Base-by-base conservation (phyloP, 192 early-diverging fungal species). In the Linnemannia elongata region DNA sequence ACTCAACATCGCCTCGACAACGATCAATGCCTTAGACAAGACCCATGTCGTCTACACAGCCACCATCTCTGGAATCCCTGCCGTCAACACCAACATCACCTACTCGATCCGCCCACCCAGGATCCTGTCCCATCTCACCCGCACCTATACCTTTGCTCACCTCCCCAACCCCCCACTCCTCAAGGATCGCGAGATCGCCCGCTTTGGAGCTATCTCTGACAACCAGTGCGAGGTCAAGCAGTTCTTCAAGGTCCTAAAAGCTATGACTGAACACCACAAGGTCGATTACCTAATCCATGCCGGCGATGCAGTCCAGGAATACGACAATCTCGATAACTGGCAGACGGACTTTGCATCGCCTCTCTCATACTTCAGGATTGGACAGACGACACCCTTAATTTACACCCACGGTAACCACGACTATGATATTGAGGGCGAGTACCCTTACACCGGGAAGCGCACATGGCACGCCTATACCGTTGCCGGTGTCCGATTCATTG, bases 331-430 rank as follows among this genome's bases (percentile, higher is more conserved):
- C 33, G 88, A 88, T 52, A 93, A 95, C 76, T 96, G 95, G 95
- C 94, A 96, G 60, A 93, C 89, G 2, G 94, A 96, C 76, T 89
- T 95, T 77, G 90, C 90, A 39, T 89, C 92, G 72, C 95, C 95
- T 12, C 55, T 96, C 39, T 92, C 93, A 2, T 83, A 92, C 52
- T 88, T 88, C 77, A 85, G 78, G 20, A 85, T 93, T n/a, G 90
- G 88, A 1, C 94, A 95, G 83, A 87, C 69, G 0, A 88, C 89
- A 12, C 94, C 95, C 6, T 54, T 94, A 42, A 93, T 95, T 66
- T 95, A 94, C 88, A 92, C 92, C 15, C 95, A 94, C 27, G 95
- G 95, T 33, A 96, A 96, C 83, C 95, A 96, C 74, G 95, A 96
- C 71, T 91, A 91, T 74, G 95, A 96, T 85, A 88, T 89, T 66